Evolutionary conservation across 2,329 filamentous ascomycete species (phyloP).

Genomic region (Acrocalymma vagum): DNA sequence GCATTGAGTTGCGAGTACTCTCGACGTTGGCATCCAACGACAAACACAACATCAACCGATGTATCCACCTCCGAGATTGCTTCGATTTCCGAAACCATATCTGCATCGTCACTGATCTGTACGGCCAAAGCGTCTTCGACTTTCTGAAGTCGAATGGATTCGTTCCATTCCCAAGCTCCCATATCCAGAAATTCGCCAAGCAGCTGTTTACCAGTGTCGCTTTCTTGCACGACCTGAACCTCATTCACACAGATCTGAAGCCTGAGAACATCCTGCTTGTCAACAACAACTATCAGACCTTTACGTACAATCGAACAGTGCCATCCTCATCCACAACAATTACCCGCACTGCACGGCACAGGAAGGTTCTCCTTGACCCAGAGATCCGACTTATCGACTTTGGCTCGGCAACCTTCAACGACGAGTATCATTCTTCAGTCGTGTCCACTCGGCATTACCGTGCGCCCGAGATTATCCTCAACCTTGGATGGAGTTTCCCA

Average conservation of each 20-base stretch:
- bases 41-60: slow-evolving; percentile 89
- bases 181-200: slow-evolving; percentile 96
- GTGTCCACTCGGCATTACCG: slow-evolving; percentile 73
- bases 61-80: slow-evolving; percentile 94
- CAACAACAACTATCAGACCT: slow-evolving; percentile 71
- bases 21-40: slow-evolving; percentile 94
- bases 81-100: slow-evolving; percentile 98
- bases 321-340: slow-evolving; percentile 70
- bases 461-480: slow-evolving; percentile 73
- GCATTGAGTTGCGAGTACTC: slow-evolving; percentile 92
- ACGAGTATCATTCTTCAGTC: slow-evolving; percentile 74
- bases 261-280: slow-evolving; percentile 74
- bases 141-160: slow-evolving; percentile 96
- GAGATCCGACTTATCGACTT: slow-evolving; percentile 75
- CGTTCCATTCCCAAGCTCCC: slow-evolving; percentile 96
- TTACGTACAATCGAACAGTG: slow-evolving; percentile 73
- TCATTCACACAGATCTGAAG: slow-evolving; percentile 88
- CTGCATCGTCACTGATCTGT: slow-evolving; percentile 79
- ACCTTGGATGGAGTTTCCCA: slow-evolving; percentile 73
- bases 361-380: slow-evolving; percentile 69
- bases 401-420: slow-evolving; percentile 72
- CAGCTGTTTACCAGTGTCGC: slow-evolving; percentile 98
- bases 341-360: slow-evolving; percentile 65
- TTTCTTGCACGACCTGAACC: slow-evolving; percentile 94
- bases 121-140: slow-evolving; percentile 97